Base-by-base conservation (phyloP, 2,329 filamentous ascomycete species). In the Monilinia aucupariae region DNA sequence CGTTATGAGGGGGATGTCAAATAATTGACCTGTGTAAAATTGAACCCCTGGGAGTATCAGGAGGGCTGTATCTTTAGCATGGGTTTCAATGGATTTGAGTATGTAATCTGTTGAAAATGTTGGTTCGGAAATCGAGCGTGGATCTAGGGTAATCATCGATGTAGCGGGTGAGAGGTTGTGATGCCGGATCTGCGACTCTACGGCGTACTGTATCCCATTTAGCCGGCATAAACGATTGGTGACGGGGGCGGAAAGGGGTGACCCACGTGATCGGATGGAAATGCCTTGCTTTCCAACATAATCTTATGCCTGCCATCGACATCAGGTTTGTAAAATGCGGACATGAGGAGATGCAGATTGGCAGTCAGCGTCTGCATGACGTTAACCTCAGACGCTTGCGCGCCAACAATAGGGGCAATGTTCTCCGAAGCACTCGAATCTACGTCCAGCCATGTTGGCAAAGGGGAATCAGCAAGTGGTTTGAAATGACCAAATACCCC, bases 321-420 rank as follows among this genome's bases (percentile, higher is more conserved):
- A 9, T 84, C 86, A 0, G 90, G 90, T 43, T 78, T 81, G 75
- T 92, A 93, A 77, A 92, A 92, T 70, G 88, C 89, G 41, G 86
- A 84, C 85, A 93, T 86, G 59, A 92, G 77, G 25, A 92, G 75
- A 76, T 93, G 90, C 59, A 93, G 73, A 73, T 93, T 92, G 27
- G 85, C 86, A 17, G 90, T 92, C 74, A 93, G 75, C 0, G 88
- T 91, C 69, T 89, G 85, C 90, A 92, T 92, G 22, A 91, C 82
- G 20, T 87, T 89, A 5, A 92, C 87, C 73, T 93, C 90, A 60
- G 80, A 81, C 43, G 82, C 75, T 32, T 81, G 76, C 1, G 88
- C 89, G 15, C 90, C 90, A 25, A 93, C 87, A 59, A 93, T 78
- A 10, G 83, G 85, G 13, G 88, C 85, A 76, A 90, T 88, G 67